Evolutionary conservation across 306 rosid species (phyloP).

Genomic region (Citrullus mucosospermus): DNA sequence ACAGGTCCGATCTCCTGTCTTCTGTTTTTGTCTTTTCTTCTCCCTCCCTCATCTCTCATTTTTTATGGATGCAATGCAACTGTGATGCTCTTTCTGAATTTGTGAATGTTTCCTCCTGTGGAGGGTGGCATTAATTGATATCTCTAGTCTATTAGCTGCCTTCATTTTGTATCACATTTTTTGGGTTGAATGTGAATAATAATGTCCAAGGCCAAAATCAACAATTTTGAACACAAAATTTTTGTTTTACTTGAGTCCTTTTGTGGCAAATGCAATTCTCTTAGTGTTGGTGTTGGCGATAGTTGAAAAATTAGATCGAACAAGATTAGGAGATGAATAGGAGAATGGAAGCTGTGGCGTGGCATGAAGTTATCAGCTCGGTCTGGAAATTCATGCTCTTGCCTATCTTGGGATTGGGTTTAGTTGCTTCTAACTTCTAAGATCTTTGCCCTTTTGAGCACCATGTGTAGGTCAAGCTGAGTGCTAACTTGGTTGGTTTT

Average conservation of each 20-base stretch:
- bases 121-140: neutral
- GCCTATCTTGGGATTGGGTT: neutral
- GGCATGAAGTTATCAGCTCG: neutral
- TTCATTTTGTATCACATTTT: neutral
- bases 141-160: neutral
- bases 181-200: neutral
- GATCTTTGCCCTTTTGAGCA: neutral
- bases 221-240: neutral
- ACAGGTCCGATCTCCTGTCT: slow-evolving; percentile 40
- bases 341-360: neutral
- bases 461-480: neutral
- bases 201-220: neutral
- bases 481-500: too few species aligned
- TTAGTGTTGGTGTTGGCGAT: neutral
- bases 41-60: neutral
- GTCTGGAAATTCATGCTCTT: neutral
- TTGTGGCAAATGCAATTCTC: neutral
- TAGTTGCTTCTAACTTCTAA: neutral
- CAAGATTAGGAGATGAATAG: neutral
- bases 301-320: neutral
- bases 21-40: neutral
- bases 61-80: neutral
- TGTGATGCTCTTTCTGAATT: neutral
- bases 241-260: neutral
- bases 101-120: neutral